Percentiles rank a stretch among this genome's conserved stretches.
Conservation (phyloP, 192 early-diverging fungal genomes). For the Cladochytrium replicatum region DNA sequence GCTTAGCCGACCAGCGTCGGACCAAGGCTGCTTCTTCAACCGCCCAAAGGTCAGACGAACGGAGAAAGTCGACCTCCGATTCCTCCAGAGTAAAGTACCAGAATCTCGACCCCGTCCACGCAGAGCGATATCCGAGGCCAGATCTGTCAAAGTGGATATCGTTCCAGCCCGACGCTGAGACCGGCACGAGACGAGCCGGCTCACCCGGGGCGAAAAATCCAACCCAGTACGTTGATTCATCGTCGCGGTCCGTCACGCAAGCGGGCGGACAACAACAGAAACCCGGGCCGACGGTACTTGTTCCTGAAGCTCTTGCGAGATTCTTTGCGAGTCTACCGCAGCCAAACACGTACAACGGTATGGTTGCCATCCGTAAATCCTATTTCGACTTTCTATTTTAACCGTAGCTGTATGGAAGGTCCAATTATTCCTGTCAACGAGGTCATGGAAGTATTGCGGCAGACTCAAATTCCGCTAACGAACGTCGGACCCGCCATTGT, state of each 20-base stretch:
- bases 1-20: slow-evolving; percentile 20
- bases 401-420: slow-evolving; percentile 8
- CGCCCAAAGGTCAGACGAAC: slow-evolving; percentile 1
- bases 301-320: slow-evolving; percentile 24
- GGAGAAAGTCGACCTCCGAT: slow-evolving; percentile 4
- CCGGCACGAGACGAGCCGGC: background rate
- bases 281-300: slow-evolving; percentile 1
- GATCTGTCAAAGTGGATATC: slow-evolving; percentile 61
- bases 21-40: background rate
- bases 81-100: slow-evolving; percentile 1
- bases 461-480: slow-evolving; percentile 18
- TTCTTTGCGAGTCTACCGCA: slow-evolving; percentile 22
- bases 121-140: slow-evolving; percentile 62
- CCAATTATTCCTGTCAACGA: slow-evolving; percentile 23
- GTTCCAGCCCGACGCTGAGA: slow-evolving; percentile 45
- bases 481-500: slow-evolving; percentile 10
- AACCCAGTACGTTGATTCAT: background rate
- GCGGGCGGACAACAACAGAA: background rate
- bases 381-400: background rate
- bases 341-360: slow-evolving; percentile 25
- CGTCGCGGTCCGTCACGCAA: background rate
- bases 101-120: slow-evolving; percentile 42
- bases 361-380: too few species aligned
- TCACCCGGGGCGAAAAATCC: background rate
- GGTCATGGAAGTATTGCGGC: slow-evolving; percentile 21